Evolutionary conservation across 2,329 filamentous ascomycete genomes (phyloP).

Genomic region (Zymoseptoria ardabiliae): DNA sequence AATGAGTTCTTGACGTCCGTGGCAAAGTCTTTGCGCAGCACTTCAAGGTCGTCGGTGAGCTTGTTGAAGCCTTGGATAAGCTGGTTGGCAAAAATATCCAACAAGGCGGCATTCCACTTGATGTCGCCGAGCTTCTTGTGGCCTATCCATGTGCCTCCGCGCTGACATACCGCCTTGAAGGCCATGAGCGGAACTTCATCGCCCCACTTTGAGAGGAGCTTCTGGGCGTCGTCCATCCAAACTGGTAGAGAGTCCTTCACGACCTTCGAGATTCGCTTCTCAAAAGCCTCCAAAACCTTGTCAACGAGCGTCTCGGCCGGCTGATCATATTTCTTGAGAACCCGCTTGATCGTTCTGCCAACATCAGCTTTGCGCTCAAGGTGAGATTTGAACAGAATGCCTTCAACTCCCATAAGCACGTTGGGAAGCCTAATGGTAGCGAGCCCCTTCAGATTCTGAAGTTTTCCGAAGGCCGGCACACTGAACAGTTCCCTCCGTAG

Average conservation of each 20-base stretch:
- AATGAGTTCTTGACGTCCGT: not conserved
- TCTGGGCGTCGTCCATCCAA: not conserved
- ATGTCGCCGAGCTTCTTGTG: not conserved
- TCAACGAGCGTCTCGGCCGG: not conserved
- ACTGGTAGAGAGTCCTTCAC: not conserved
- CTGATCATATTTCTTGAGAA: not conserved
- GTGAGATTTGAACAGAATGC: slow-evolving; percentile 9
- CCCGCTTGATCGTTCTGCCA: slow-evolving; percentile 2
- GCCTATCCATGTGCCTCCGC: not conserved
- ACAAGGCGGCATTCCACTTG: slow-evolving; percentile 1
- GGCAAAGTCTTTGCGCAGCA: not conserved
- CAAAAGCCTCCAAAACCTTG: slow-evolving; percentile 1
- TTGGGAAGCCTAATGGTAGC: slow-evolving; percentile 2
- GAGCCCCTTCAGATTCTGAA: slow-evolving; percentile 3
- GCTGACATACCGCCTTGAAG: slow-evolving; percentile 5
- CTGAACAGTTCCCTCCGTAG: slow-evolving; percentile 1
- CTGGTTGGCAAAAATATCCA: not conserved
- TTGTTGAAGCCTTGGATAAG: not conserved
- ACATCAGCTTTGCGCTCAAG: slow-evolving; percentile 11
- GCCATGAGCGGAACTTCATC: not conserved
- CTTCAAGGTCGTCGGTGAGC: not conserved
- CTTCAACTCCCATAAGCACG: slow-evolving; percentile 8
- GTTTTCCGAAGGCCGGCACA: slow-evolving; percentile 8
- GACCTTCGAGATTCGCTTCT: not conserved
- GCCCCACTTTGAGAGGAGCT: not conserved